Percentiles rank a stretch among this genome's conserved stretches.
Evolutionary conservation across 2,329 filamentous ascomycete species (phyloP).

Genomic region (Colletotrichum chrysophilum): DNA sequence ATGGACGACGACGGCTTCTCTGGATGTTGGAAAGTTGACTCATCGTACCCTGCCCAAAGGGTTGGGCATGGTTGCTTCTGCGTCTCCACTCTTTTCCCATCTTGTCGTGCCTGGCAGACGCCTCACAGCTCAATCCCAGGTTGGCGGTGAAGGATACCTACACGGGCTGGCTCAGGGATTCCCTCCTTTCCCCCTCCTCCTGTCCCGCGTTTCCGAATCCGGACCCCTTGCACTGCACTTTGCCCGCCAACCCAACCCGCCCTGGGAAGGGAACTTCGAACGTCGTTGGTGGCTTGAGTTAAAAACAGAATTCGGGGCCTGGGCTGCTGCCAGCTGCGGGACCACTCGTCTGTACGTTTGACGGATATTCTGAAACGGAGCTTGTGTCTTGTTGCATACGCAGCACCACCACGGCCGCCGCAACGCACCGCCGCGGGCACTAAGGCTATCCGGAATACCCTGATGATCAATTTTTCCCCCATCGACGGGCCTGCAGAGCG

Average conservation of each 20-base stretch:
- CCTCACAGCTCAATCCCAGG: conserved; percentile 13
- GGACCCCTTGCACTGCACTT: conserved; percentile 12
- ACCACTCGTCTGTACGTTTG: conserved; percentile 9
- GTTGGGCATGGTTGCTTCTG: conserved; percentile 24
- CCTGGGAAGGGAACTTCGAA: not conserved
- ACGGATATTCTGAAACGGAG: conserved; percentile 23
- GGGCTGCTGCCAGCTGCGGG: not conserved
- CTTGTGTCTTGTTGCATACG: conserved; percentile 9
- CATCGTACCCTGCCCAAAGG: conserved; percentile 22
- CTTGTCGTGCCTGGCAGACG: conserved; percentile 18
- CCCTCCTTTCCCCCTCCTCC: conserved; percentile 23
- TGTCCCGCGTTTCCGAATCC: conserved; percentile 13
- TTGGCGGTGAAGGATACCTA: conserved; percentile 26
- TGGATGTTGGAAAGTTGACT: conserved; percentile 15
- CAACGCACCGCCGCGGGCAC: not conserved
- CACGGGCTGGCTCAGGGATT: conserved; percentile 2
- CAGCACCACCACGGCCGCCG: not conserved
- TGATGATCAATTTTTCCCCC: not conserved
- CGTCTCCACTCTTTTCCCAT: conserved; percentile 18
- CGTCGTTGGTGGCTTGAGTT: not conserved
- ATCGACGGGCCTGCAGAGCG: not conserved
- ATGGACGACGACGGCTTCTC: not conserved
- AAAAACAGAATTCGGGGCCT: not conserved
- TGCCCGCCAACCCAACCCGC: not conserved
- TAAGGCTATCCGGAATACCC: not conserved